Evolutionary conservation across 306 rosid species (phyloP).

Genomic region (Cicer chorassanicum): DNA sequence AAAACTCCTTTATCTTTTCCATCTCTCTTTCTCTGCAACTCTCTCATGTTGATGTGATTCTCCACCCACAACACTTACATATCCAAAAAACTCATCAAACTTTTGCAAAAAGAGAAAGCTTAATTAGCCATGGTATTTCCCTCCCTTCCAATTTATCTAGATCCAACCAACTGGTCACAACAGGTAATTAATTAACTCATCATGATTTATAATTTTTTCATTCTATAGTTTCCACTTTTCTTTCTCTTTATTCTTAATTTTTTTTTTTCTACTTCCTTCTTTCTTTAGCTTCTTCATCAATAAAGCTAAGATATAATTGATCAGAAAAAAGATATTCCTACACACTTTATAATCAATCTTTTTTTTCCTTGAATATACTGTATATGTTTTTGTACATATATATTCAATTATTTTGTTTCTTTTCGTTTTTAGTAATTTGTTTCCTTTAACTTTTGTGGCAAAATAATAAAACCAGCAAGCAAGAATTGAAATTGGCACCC

Average conservation of each 20-base stretch:
- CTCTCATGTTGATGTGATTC: constrained; percentile 77
- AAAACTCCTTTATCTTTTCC: constrained; percentile 71
- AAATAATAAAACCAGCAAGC: constrained; percentile 13
- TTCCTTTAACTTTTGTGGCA: not conserved
- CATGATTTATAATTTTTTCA: constrained; percentile 38
- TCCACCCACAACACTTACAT: constrained; percentile 58
- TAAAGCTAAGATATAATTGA: constrained; percentile 49
- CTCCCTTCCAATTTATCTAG: constrained; percentile 74
- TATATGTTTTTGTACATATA: constrained; percentile 12
- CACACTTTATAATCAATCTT: constrained; percentile 50
- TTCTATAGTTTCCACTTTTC: constrained; percentile 30
- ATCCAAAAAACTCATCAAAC: constrained; percentile 66
- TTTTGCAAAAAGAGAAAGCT: constrained; percentile 66
- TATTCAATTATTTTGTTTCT: constrained; percentile 39
- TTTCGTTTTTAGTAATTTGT: not conserved
- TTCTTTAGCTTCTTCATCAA: constrained; percentile 56
- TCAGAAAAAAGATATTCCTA: constrained; percentile 52
- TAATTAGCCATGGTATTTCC: constrained; percentile 76
- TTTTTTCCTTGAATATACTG: constrained; percentile 65
- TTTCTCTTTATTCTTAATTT: not conserved
- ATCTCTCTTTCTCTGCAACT: constrained; percentile 61
- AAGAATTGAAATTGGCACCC: constrained; percentile 41
- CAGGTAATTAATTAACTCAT: constrained; percentile 51
- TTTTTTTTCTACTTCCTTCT: not conserved
- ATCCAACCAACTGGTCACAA: constrained; percentile 88